Evolutionary conservation across 495 filamentous ascomycete species (phyloP), one percentile per base, ranked within the genome.

Genomic region (Apiosordaria backusii): DNA sequence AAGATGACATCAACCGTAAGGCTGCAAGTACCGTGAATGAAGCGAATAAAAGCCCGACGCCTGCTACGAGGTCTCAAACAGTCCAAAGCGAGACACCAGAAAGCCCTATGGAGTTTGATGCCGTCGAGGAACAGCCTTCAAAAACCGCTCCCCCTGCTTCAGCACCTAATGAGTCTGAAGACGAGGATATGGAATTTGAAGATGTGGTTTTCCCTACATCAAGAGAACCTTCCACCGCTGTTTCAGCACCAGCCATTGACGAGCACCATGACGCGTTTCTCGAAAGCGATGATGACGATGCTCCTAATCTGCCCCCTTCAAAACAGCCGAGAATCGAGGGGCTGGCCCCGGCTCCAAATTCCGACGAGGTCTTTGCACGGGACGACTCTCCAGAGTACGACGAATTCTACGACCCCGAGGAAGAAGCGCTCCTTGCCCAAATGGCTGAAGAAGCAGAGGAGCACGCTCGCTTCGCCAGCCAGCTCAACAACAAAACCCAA

Each of bases 371-470:
- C 27, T 68, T 70, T 52, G 63, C 57, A 1, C 66, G 73, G 0
- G 68, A 72, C 13, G 75, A 79, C 25, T 71, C 77, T 29, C 76
- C 72, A 21, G 81, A 82, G 13, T 77, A 78, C 57, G 78, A 82
- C 25, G 79, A 77, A 6, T 91, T 90, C 70, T 92, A 88, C 26
- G 94, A 98, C 68, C 89, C 92, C 0, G 94, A 97, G 78, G 94
- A 98, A 66, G 92, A 92, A 75, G 92, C 95, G 60, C 82, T 98
- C 4, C 80, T 98, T 52, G 85, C 84, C 24, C 92, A 93, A 67
- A 86, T 99, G 67, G 92, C 92, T 10, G 85, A 87, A 7, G 95
- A 98, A 81, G 89, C 88, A 2, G 91, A 97, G 79, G 95, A 97
- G 66, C 93, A 99, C 72, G 92, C 89, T 7, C 86, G 93, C 7